A percentile compares a stretch with the other conserved stretches of the same genome.
phyloP scores from a whole-genome alignment of 2,329 filamentous ascomycete genomes.

The Sporothrix curviconia region DNA sequence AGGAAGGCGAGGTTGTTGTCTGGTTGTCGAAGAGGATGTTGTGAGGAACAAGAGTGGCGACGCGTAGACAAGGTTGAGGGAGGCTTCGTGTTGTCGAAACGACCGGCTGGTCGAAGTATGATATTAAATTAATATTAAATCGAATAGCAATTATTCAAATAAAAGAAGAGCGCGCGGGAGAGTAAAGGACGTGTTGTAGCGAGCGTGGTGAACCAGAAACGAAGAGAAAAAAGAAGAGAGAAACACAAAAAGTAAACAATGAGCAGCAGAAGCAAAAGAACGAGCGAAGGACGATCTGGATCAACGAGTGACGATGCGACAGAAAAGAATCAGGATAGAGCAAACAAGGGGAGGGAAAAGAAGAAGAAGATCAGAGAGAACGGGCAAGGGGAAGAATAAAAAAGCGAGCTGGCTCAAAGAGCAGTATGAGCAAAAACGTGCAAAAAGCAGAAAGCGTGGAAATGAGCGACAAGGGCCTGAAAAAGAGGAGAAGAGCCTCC shows the following conservation, averaged over 20 bases:
- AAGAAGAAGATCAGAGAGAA: not conserved
- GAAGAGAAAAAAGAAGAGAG: not conserved
- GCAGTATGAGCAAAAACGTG: too few species aligned
- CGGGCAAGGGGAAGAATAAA: not conserved
- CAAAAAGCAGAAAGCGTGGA: too few species aligned
- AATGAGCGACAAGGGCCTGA: too few species aligned
- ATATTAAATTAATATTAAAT: conserved; percentile 4
- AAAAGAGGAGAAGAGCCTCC: not conserved
- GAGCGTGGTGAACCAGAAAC: not conserved
- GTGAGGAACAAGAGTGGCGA: not conserved
- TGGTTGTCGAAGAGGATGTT: not conserved
- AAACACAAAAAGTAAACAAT: not conserved
- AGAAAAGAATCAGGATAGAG: too few species aligned
- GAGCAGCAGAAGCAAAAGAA: not conserved
- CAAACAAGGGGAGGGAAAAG: too few species aligned
- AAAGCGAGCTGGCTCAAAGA: not conserved
- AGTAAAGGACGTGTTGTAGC: not conserved
- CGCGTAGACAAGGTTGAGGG: too few species aligned
- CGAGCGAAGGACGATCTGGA: not conserved
- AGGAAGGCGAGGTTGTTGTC: not conserved
- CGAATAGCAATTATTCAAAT: not conserved
- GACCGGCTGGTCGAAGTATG: not conserved
- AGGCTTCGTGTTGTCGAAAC: not conserved
- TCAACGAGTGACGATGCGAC: not conserved
- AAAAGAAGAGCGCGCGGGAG: conserved; percentile 1